Evolutionary conservation across 495 filamentous ascomycete genomes (phyloP).

Genomic region (Pyrenopolyporus hunteri): DNA sequence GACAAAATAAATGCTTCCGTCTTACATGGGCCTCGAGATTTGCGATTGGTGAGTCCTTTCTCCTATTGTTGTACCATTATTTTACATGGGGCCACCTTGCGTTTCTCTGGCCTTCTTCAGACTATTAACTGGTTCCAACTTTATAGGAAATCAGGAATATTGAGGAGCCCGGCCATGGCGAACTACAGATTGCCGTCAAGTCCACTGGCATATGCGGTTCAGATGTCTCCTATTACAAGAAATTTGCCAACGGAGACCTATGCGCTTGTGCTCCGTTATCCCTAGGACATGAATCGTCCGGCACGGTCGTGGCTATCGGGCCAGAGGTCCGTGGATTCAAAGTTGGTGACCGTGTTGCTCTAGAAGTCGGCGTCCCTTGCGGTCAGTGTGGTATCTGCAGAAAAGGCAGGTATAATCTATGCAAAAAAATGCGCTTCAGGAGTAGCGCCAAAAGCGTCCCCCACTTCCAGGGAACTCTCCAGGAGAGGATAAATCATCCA

Average conservation of each 20-base stretch:
- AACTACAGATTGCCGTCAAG: slow-evolving; percentile 76
- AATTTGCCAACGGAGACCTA: slow-evolving; percentile 84
- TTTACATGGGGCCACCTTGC: too few species aligned
- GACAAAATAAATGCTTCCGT: slow-evolving; percentile 56
- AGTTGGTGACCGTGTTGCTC: slow-evolving; percentile 80
- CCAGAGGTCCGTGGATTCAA: slow-evolving; percentile 58
- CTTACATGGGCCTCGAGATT: slow-evolving; percentile 56
- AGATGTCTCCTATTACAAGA: slow-evolving; percentile 84
- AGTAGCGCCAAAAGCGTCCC: slow-evolving; percentile 83
- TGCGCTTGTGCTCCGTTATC: slow-evolving; percentile 73
- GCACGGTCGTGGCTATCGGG: slow-evolving; percentile 69
- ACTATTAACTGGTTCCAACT: slow-evolving; percentile 5
- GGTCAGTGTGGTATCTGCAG: slow-evolving; percentile 74
- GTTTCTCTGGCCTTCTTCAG: neutral
- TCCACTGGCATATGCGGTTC: slow-evolving; percentile 84
- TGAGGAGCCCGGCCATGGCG: slow-evolving; percentile 53
- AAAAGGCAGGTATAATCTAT: slow-evolving; percentile 87
- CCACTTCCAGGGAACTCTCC: slow-evolving; percentile 89
- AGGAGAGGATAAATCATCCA: slow-evolving; percentile 87
- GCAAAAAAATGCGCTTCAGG: slow-evolving; percentile 80
- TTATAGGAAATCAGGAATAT: slow-evolving; percentile 55
- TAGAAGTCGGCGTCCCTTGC: slow-evolving; percentile 87
- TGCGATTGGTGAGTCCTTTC: slow-evolving; percentile 53
- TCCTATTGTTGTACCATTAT: too few species aligned
- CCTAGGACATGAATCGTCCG: slow-evolving; percentile 81